Conservation (phyloP, 1,284 basidiomycete species). For the Cutaneotrichosporon sp. region DNA sequence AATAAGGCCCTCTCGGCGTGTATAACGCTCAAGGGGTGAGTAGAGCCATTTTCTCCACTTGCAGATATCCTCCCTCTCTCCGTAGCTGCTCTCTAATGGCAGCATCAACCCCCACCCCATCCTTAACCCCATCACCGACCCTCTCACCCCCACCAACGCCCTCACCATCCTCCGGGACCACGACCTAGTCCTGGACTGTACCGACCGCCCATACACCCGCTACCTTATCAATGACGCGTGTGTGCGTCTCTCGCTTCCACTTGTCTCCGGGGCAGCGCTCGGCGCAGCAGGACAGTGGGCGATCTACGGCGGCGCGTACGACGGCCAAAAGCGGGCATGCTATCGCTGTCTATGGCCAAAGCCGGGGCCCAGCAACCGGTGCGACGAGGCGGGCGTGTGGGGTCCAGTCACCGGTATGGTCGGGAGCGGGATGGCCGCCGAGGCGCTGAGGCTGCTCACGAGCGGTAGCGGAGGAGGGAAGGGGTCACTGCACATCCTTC, state of each 20-base stretch:
- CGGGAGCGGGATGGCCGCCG: slow-evolving; percentile 86
- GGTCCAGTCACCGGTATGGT: slow-evolving; percentile 89
- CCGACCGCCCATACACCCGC: slow-evolving; percentile 87
- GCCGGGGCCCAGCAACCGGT: slow-evolving; percentile 61
- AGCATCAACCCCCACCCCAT: slow-evolving; percentile 71
- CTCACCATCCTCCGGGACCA: slow-evolving; percentile 63
- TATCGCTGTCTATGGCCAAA: slow-evolving; percentile 92
- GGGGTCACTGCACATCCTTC: slow-evolving; percentile 35
- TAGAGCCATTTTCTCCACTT: slow-evolving; percentile 9
- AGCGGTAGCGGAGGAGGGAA: slow-evolving; percentile 69
- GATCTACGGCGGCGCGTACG: slow-evolving; percentile 59
- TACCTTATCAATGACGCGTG: slow-evolving; percentile 92
- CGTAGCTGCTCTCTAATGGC: slow-evolving; percentile 8
- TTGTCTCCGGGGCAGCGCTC: slow-evolving; percentile 92
- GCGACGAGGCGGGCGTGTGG: slow-evolving; percentile 88
- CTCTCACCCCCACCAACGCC: slow-evolving; percentile 66
- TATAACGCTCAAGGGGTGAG: slow-evolving; percentile 64
- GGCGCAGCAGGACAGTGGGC: slow-evolving; percentile 88
- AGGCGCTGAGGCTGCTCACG: slow-evolving; percentile 77
- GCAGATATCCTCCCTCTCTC: not conserved
- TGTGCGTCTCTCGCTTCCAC: slow-evolving; percentile 70
- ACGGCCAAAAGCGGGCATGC: slow-evolving; percentile 69
- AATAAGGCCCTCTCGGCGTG: slow-evolving; percentile 82
- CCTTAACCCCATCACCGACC: slow-evolving; percentile 60
- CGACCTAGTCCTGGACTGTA: slow-evolving; percentile 89